phyloP scores from a whole-genome alignment of 306 rosid genomes.

The Medicago arabica region DNA sequence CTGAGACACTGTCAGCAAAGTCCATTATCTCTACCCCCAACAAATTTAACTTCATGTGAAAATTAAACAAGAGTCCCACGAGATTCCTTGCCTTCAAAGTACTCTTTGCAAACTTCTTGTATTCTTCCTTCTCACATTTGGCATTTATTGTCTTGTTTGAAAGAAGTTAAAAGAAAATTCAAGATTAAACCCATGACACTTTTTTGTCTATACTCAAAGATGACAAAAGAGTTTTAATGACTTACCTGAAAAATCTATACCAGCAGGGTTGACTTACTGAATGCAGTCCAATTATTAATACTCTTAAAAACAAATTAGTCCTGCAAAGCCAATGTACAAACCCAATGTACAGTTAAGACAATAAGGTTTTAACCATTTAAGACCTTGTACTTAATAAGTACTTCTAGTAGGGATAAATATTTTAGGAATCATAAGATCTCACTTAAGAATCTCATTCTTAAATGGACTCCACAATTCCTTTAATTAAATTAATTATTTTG shows the following conservation, averaged over 20 bases:
- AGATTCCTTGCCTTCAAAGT: constrained; percentile 46
- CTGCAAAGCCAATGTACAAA: too few species aligned
- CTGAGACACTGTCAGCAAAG: constrained; percentile 36
- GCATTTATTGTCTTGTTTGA: constrained; percentile 37
- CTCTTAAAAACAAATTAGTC: constrained; percentile 2
- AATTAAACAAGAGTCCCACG: constrained; percentile 35
- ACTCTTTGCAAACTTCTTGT: constrained; percentile 23
- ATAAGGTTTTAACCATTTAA: too few species aligned
- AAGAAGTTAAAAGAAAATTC: constrained; percentile 1
- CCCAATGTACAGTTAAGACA: too few species aligned
- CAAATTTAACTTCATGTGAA: constrained; percentile 37
- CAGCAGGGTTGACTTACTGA: constrained; percentile 48
- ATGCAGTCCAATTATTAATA: constrained; percentile 24
- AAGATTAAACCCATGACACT: constrained; percentile 41
- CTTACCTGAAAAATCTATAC: constrained; percentile 44
- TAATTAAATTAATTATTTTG: too few species aligned
- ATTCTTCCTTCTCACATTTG: constrained; percentile 24
- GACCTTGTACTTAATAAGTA: too few species aligned
- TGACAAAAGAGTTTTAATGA: constrained; percentile 44
- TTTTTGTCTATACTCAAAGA: constrained; percentile 37
- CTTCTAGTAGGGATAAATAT: too few species aligned
- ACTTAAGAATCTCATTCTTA: too few species aligned
- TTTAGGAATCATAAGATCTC: too few species aligned
- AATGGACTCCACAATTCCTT: too few species aligned
- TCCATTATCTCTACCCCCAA: neutral